Evolutionary conservation across 805 yeast genomes (phyloP), one percentile per base, ranked within the genome.

Genomic region (Candida dendrica): DNA sequence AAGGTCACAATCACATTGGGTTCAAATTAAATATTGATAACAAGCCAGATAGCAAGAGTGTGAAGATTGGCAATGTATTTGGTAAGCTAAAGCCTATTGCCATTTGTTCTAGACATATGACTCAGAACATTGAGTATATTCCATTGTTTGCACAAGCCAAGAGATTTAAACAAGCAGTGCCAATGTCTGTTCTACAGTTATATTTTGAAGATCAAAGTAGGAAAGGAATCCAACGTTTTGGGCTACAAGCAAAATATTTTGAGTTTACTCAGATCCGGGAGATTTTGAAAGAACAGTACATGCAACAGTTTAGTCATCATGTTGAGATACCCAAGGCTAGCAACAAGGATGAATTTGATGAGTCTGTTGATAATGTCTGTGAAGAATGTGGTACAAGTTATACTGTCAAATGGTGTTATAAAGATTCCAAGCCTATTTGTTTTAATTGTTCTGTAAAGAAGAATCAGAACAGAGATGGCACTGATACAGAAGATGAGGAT

Each of bases 41-140:
- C 1, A 51, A 52, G 24, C 38, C 44, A 11, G 67, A 60, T 33
- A 26, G 48, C 9, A 59, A 45, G 30, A 26, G 38, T 32, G 34
- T 48, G 38, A 48, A 40, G 35, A 62, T 58, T 4, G 56, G 47
- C 1, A 41, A 37, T 29, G 29, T 48, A 1, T 39, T 47, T 16
- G 81, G 81, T 1, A 65, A 50, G 32, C 57, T 77, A 8, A 53
- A 51, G 20, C 81, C 81, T 1, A 57, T 63, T 3, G 48, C 76
- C 14, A 45, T 64, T 2, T 78, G 84, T 48, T 55, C 66, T 1
- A 49, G 55, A 3, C 81, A 76, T 53, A 48, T 46, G 6, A 39
- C 44, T 4, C 41, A 18, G 6, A 27, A 27, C 0, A 24, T 40
- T 8, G 27, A 34, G 16, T 46, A 68, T n/a, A 56, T 55, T 37